Conservation (phyloP, 148 eudicot genomes). For the Dysphania ambrosioides region DNA sequence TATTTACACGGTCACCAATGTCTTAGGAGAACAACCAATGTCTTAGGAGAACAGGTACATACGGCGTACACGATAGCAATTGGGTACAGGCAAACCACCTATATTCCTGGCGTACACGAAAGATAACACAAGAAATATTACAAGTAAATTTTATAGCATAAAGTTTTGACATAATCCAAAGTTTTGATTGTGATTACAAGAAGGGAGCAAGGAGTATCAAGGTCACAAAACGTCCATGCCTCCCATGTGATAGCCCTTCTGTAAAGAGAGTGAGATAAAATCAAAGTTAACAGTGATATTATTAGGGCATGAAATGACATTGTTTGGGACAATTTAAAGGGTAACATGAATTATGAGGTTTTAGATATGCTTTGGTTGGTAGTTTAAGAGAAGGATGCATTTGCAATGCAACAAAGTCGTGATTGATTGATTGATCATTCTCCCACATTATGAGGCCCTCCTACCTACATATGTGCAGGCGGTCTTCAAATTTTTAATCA, state of each 20-base stretch:
- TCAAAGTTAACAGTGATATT: conserved; percentile 18
- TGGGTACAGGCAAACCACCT: too few relatives aligned
- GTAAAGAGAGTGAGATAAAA: conserved; percentile 31
- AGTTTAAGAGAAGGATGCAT: not conserved
- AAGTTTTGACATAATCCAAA: too few relatives aligned
- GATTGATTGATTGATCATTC: conserved; percentile 13
- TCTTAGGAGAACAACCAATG: too few relatives aligned
- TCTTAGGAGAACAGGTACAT: too few relatives aligned
- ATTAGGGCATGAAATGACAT: conserved; percentile 34
- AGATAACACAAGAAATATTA: too few relatives aligned
- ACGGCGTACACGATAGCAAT: too few relatives aligned
- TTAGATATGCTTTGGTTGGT: conserved; percentile 17
- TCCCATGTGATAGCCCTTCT: conserved; percentile 38
- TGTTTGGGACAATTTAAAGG: conserved; percentile 29
- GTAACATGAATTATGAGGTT: not conserved
- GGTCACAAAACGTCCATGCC: conserved; percentile 23
- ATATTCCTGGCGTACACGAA: too few relatives aligned
- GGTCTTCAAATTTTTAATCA: not conserved
- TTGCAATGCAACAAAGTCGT: not conserved
- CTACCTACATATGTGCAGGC: not conserved
- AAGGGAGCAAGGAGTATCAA: conserved; percentile 7
- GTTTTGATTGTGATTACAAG: not conserved
- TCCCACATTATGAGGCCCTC: conserved; percentile 8
- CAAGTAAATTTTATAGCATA: too few relatives aligned
- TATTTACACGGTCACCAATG: too few relatives aligned